phyloP scores from a whole-genome alignment of 768 basidiomycete genomes.

The Termitomyces sp. region DNA sequence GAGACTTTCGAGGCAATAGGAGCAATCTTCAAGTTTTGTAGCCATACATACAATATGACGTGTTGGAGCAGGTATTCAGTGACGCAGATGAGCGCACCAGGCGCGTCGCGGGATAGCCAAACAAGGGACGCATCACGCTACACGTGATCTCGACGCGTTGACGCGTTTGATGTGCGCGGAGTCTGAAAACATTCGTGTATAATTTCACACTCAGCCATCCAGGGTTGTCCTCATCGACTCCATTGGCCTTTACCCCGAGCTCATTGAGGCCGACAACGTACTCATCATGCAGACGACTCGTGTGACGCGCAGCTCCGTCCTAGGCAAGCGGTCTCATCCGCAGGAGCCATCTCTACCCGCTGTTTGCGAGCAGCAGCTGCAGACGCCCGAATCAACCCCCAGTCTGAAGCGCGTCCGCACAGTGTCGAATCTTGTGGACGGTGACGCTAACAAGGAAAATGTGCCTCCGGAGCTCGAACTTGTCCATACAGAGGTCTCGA shows the following conservation, averaged over 20 bases:
- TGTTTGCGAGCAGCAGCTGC: slow-evolving; percentile 37
- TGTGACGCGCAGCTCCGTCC: slow-evolving; percentile 40
- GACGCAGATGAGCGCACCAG: slow-evolving; percentile 18
- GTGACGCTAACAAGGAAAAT: slow-evolving; percentile 72
- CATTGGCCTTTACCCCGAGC: slow-evolving; percentile 13
- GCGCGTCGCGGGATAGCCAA: slow-evolving; percentile 7
- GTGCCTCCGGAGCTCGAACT: slow-evolving; percentile 52
- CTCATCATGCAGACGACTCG: slow-evolving; percentile 37
- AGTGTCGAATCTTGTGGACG: slow-evolving; percentile 38
- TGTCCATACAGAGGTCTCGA: slow-evolving; percentile 28
- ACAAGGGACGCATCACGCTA: slow-evolving; percentile 13
- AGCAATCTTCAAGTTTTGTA: not conserved
- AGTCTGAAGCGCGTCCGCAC: slow-evolving; percentile 61
- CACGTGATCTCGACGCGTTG: slow-evolving; percentile 33
- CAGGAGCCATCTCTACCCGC: slow-evolving; percentile 22
- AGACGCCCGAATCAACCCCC: slow-evolving; percentile 61
- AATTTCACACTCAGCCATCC: slow-evolving; percentile 17
- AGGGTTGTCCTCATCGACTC: slow-evolving; percentile 19
- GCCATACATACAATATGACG: not conserved
- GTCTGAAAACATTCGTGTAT: slow-evolving; percentile 25
- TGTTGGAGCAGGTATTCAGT: not conserved
- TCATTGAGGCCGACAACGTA: slow-evolving; percentile 11
- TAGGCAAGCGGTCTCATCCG: slow-evolving; percentile 47
- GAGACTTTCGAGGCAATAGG: not conserved
- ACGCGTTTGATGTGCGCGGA: slow-evolving; percentile 35